Evolutionary conservation across 495 filamentous ascomycete species (phyloP).

Genomic region (Podospora pseudoanserina): DNA sequence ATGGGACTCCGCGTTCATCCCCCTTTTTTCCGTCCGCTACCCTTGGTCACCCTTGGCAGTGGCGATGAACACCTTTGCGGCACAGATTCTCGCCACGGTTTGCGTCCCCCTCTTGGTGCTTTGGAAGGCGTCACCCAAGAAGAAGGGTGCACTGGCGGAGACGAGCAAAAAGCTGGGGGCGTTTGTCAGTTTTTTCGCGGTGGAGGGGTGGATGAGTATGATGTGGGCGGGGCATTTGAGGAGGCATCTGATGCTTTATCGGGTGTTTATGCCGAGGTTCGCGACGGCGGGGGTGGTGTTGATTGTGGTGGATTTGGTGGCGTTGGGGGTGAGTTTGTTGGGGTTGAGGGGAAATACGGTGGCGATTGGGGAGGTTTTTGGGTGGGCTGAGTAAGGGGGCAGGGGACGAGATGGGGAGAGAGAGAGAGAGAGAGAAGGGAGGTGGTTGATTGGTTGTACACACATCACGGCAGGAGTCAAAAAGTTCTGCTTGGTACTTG

Average conservation of each 20-base stretch:
- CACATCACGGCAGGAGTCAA: too few relatives aligned
- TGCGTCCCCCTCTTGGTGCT: slow-evolving; percentile 77
- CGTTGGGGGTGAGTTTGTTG: slow-evolving; percentile 60
- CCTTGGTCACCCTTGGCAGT: slow-evolving; percentile 85
- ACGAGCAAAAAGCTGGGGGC: slow-evolving; percentile 66
- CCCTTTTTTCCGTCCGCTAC: slow-evolving; percentile 75
- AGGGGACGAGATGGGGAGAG: neutral
- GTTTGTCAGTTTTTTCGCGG: slow-evolving; percentile 75
- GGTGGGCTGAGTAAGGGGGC: slow-evolving; percentile 53
- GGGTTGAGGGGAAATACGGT: slow-evolving; percentile 69
- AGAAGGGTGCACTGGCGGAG: slow-evolving; percentile 59
- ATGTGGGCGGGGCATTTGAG: slow-evolving; percentile 83
- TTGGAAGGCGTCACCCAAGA: slow-evolving; percentile 71
- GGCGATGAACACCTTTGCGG: slow-evolving; percentile 79
- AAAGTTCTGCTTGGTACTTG: too few relatives aligned
- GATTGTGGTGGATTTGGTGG: slow-evolving; percentile 71
- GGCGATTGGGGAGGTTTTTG: slow-evolving; percentile 86
- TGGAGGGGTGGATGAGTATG: slow-evolving; percentile 75
- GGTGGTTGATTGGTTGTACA: too few relatives aligned
- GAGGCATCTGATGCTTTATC: slow-evolving; percentile 92
- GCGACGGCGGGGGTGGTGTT: slow-evolving; percentile 76
- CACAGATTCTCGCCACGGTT: slow-evolving; percentile 75
- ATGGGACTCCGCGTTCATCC: slow-evolving; percentile 96
- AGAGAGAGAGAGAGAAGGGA: neutral
- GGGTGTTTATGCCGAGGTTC: slow-evolving; percentile 89